phyloP scores from a whole-genome alignment of 768 basidiomycete species.

The Leccinum barrowsii region DNA sequence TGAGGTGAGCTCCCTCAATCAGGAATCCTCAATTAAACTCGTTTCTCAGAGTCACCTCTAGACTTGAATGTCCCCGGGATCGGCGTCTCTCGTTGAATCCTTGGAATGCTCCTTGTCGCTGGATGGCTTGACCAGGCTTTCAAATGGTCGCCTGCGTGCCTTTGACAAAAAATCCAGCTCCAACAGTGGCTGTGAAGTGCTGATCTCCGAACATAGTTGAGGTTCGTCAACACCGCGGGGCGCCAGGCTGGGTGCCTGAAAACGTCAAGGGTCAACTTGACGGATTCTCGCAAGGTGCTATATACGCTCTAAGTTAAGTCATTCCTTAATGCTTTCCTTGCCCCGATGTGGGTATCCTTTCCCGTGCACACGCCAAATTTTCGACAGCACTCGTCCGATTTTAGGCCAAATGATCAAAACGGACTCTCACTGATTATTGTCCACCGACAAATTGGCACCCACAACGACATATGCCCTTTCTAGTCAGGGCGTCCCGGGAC shows the following conservation, averaged over 20 bases:
- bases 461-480: neutral
- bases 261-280: neutral
- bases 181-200: slow-evolving; percentile 3
- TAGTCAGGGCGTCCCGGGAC: neutral
- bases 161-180: neutral
- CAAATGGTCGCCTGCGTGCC: neutral
- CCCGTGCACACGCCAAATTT: slow-evolving; percentile 1
- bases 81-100: neutral
- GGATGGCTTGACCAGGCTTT: neutral
- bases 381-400: neutral
- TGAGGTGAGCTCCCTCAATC: neutral
- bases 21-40: slow-evolving; percentile 1
- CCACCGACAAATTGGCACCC: neutral
- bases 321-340: neutral
- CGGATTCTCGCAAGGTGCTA: neutral
- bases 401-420: neutral
- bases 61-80: slow-evolving; percentile 1
- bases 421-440: neutral
- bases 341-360: slow-evolving; percentile 1
- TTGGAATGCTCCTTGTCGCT: neutral
- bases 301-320: neutral
- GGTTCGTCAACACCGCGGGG: slow-evolving; percentile 1
- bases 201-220: neutral
- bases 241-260: slow-evolving; percentile 6
- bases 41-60: neutral